Conservation (phyloP, 2,329 filamentous ascomycete genomes). For the Pseudogymnoascus sp. region DNA sequence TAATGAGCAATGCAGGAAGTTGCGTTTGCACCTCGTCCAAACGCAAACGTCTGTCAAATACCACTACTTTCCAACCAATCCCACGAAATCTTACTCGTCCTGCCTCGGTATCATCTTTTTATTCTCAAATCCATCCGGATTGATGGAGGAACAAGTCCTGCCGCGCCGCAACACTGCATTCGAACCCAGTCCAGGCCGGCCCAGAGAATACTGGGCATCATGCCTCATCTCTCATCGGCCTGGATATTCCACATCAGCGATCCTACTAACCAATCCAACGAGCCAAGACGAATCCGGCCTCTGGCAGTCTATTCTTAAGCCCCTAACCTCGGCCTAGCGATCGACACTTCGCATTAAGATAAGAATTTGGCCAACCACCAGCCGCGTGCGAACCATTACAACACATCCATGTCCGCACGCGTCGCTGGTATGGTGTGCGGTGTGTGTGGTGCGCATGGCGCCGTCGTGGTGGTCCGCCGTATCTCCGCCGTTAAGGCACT, state of each 20-base stretch:
- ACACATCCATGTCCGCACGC: background rate
- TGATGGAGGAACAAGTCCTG: background rate
- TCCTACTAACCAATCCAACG: background rate
- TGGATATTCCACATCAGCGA: background rate
- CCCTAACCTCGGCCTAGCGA: constrained; percentile 2
- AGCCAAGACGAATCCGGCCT: background rate
- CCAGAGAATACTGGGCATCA: background rate
- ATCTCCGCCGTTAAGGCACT: background rate
- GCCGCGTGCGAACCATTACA: background rate
- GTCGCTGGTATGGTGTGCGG: background rate
- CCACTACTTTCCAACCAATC: background rate
- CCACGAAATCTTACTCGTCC: background rate
- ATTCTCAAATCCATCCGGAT: background rate
- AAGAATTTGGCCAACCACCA: background rate
- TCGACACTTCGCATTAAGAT: background rate
- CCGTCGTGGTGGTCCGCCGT: background rate
- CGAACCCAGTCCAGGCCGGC: background rate
- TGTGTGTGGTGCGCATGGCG: background rate
- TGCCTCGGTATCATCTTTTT: background rate
- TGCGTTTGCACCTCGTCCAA: background rate
- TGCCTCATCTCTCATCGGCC: no score
- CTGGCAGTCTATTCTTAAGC: background rate
- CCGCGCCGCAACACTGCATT: background rate
- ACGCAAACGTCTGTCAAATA: background rate
- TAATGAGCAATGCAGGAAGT: background rate